Base-by-base conservation (phyloP, 140 eudicot genomes). In the Ambrosia hybrid region DNA sequence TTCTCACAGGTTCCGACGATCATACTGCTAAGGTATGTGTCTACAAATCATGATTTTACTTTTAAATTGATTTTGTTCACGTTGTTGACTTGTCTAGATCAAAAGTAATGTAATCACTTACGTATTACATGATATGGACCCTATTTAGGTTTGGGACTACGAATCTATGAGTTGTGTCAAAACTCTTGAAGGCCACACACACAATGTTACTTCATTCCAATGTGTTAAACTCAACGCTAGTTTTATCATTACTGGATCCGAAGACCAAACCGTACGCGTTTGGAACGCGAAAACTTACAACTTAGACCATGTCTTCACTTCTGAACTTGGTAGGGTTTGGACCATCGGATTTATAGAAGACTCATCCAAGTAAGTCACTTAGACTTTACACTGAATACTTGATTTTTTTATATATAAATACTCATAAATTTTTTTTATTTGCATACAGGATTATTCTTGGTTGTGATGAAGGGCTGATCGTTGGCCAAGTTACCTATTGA, bases 1-100 rank as follows among this genome's bases (percentile, higher is more conserved):
- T 87, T 52, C 71, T 89, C 14, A 87, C 91, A 1, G 96, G 91
- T 30, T 89, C 94, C 21, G 96, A 85, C 41, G 94, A 89, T 76
- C 73, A 79, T 70, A 87, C 91, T 4, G 81, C 87, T 17, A 89
- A 89, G 89, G 94, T 83, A n/a, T 73, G 75, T 57, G 12, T 36
- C 46, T 49, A 15, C 16, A 2, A 17, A 11, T 43, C 46, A 1
- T 51, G n/a, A 15, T 12, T n/a, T 62, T 39, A 45, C 41, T 12
- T 2, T 55, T n/a, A n/a, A 9, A 21, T 52, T 15, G 1, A 51
- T 51, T 49, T 37, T n/a, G 5, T 10, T 53, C 10, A 17, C 5
- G n/a, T 46, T 55, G 9, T 41, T n/a, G 1, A 36, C 10, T 4
- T n/a, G 49, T 63, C 16, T 57, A 2, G 37, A 5, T 49, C 43